Conservation (phyloP, 768 basidiomycete species). For the Suillus plorans region DNA sequence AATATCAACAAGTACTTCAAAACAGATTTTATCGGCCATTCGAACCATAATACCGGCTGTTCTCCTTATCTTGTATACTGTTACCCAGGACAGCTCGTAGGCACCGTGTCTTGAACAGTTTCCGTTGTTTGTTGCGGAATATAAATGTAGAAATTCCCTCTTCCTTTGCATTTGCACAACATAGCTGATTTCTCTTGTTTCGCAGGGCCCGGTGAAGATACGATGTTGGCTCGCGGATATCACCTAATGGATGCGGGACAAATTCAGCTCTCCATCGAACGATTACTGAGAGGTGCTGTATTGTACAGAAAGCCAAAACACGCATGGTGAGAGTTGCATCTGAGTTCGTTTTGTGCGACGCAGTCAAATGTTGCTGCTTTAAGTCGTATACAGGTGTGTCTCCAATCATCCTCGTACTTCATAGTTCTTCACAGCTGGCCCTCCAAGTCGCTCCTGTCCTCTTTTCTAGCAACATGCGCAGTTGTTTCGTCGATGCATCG, state of each 20-base stretch:
- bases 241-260: neutral
- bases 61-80: no score
- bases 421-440: neutral
- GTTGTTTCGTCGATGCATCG: neutral
- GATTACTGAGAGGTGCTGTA: no score
- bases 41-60: no score
- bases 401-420: neutral
- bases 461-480: neutral
- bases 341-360: neutral
- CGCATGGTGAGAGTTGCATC: neutral
- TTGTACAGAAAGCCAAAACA: neutral
- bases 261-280: neutral
- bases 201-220: neutral
- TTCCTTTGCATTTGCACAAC: neutral
- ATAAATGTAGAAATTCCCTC: no score
- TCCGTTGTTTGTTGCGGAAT: no score
- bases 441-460: neutral
- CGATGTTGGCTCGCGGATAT: neutral
- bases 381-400: neutral
- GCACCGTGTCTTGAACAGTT: no score
- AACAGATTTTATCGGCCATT: no score
- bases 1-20: no score
- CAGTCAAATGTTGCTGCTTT: neutral
- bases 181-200: neutral
- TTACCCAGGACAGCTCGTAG: no score